Base-by-base conservation (phyloP, 2,329 filamentous ascomycete species). In the Fusarium musae region DNA sequence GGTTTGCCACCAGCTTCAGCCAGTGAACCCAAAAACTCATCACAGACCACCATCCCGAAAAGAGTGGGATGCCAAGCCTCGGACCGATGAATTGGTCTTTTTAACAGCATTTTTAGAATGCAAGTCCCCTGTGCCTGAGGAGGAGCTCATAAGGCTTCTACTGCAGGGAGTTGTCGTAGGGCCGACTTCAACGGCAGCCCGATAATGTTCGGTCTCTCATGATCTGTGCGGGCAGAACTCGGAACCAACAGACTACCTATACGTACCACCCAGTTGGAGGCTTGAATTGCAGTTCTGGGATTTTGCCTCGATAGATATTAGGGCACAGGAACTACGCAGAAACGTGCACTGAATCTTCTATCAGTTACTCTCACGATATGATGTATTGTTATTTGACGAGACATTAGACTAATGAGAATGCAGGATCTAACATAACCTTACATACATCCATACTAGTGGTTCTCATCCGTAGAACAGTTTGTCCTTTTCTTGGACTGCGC, bases 1-100 rank as follows among this genome's bases (percentile, higher is more conserved):
- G 70, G 53, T 49, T 68, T 62, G 63, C 73, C 73, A 77, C 73
- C 63, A 72, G 58, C 57, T 59, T 57, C 43, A 71, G 36, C 49
- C 58, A 69, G 53, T 42, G 61, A 73, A 66, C 68, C 54, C 60
- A 54, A 52, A 58, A 63, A 58, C 21, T 47, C 44, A 58, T 34
- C 57, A 62, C 44, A 46, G 61, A 67, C 61, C 49, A 53, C 26
- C 36, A 70, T 49, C 59, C 46, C 32, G 42, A 40, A 42, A 28
- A 49, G 34, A 52, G 21, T 46, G 61, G 43, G 59, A 58, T 75
- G 64, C 71, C 72, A 72, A 74, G 67, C 63, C 59, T 74, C 73
- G 75, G 75, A 63, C 72, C 74, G 75, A 75, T 54, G 44, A 58
- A 32, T 39, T 58, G 50, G 59, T 66, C 49, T 52, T 49, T 49